Conservation (phyloP, 1,284 basidiomycete genomes). For the Mycena sp. region DNA sequence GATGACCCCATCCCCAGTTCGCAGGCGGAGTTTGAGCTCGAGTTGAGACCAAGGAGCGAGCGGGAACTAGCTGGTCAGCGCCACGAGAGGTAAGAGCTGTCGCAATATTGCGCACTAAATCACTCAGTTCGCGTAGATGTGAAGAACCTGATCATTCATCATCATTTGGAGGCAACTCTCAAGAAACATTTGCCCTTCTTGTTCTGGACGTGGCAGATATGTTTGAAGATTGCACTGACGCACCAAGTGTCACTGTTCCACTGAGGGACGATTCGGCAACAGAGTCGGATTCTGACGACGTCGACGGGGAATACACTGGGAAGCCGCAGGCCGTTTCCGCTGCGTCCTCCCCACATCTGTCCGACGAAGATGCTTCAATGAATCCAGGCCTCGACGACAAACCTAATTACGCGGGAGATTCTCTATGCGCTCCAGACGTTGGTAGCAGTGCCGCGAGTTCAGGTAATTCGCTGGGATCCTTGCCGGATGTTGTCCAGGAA, state of each 20-base stretch:
- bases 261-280: slow-evolving; percentile 37
- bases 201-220: slow-evolving; percentile 27
- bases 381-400: too few species aligned
- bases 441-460: background rate
- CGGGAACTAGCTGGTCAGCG: slow-evolving; percentile 6
- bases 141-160: slow-evolving; percentile 1
- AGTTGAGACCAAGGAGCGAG: slow-evolving; percentile 26
- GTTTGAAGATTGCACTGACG: slow-evolving; percentile 19
- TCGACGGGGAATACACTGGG: too few species aligned
- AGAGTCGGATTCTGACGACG: slow-evolving; percentile 37
- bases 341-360: slow-evolving; percentile 8
- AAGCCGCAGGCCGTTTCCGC: background rate
- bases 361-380: too few species aligned
- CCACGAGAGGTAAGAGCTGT: slow-evolving; percentile 6
- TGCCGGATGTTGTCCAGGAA: slow-evolving; percentile 43
- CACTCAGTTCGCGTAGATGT: slow-evolving; percentile 3
- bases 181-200: slow-evolving; percentile 26
- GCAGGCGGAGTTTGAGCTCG: slow-evolving; percentile 36
- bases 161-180: background rate
- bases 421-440: background rate
- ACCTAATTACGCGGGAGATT: background rate
- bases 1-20: slow-evolving; percentile 38
- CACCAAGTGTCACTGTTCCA: background rate
- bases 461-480: slow-evolving; percentile 24
- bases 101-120: background rate